Evolutionary conservation across 495 filamentous ascomycete species (phyloP).

Genomic region (Bathelium albidoporum): DNA sequence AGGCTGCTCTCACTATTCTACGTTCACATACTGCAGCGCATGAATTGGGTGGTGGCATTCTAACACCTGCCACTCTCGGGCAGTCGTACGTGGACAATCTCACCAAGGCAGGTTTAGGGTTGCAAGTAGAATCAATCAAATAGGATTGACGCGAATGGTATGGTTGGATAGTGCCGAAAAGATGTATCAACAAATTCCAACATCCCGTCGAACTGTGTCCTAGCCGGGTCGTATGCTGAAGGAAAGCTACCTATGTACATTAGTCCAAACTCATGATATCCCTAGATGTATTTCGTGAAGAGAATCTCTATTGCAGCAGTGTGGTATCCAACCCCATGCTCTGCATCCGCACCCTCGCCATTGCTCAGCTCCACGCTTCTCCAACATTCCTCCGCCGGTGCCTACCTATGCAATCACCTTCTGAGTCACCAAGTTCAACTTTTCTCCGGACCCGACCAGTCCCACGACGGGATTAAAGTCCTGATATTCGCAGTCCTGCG

Average conservation of each 20-base stretch:
- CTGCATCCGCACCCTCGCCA: neutral
- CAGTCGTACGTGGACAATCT: conserved; percentile 65
- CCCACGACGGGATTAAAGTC: conserved; percentile 19
- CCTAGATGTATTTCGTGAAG: neutral
- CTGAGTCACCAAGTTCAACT: neutral
- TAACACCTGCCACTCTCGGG: conserved; percentile 76
- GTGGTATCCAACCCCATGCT: neutral
- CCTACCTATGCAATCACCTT: neutral
- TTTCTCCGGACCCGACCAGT: conserved; percentile 11
- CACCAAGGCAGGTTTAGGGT: conserved; percentile 49
- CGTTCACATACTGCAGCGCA: conserved; percentile 48
- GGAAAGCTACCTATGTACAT: neutral
- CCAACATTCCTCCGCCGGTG: neutral
- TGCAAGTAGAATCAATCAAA: conserved; percentile 35
- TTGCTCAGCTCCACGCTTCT: too few relatives aligned
- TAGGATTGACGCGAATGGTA: neutral
- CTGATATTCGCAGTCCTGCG: conserved; percentile 7
- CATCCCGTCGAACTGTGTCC: neutral
- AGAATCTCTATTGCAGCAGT: neutral
- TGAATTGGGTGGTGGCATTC: conserved; percentile 56
- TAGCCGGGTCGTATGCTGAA: neutral
- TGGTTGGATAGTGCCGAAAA: neutral
- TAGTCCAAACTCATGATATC: neutral
- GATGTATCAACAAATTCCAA: neutral
- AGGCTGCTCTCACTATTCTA: conserved; percentile 63